phyloP scores from a whole-genome alignment of 169 alveolate genomes.

The Cryptosporidium sp. region DNA sequence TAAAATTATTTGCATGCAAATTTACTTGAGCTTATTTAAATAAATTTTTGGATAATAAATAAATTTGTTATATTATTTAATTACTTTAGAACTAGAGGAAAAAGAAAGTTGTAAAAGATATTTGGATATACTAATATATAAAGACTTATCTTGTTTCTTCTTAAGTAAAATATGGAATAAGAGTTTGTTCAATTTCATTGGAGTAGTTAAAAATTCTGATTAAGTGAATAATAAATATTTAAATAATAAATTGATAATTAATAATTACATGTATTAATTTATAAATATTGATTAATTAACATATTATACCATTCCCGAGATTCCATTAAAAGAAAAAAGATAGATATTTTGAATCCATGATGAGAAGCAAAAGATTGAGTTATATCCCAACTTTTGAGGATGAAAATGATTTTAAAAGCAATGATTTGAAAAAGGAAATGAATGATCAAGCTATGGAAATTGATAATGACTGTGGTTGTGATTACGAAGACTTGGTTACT shows the following conservation, averaged over 20 bases:
- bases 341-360: slow-evolving; percentile 1
- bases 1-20: neutral
- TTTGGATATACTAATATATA: too few relatives aligned
- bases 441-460: slow-evolving; percentile 36
- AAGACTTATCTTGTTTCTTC: too few relatives aligned
- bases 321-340: neutral
- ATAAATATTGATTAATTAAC: too few relatives aligned
- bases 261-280: neutral
- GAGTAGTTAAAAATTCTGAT: neutral
- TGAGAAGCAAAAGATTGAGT: slow-evolving; percentile 37
- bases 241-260: too few relatives aligned
- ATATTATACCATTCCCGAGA: neutral
- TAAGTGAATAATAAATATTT: neutral
- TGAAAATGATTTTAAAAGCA: neutral
- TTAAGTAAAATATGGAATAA: neutral
- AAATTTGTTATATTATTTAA: too few relatives aligned
- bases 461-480: slow-evolving; percentile 5
- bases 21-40: too few relatives aligned
- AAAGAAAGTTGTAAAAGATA: too few relatives aligned
- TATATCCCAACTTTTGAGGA: neutral
- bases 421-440: neutral
- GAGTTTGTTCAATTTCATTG: neutral
- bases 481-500: neutral
- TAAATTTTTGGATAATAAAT: too few relatives aligned
- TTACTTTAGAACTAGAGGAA: too few relatives aligned